Base-by-base conservation (phyloP, 2,329 filamentous ascomycete species). In the Aureobasidium sp. region DNA sequence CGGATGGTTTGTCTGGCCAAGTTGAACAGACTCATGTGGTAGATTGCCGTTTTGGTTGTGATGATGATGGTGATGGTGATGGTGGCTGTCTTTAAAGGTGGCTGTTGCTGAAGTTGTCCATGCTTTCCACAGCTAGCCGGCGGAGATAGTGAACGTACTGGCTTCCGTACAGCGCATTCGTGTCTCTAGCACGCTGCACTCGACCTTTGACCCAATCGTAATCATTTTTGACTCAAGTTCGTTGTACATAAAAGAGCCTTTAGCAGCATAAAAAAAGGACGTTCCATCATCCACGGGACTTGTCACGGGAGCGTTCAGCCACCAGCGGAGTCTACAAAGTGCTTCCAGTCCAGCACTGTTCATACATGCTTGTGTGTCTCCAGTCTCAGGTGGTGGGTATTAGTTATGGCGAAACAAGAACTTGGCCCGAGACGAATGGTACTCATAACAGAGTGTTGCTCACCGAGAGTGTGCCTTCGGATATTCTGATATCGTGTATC, bases 1-100 rank as follows among this genome's bases (percentile, higher is more conserved):
- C 58, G 27, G 35, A 54, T 43, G 25, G 58, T 54, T 38, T 53
- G 58, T 53, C 58, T 53, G 47, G 47, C 58, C 15, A 47, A 10
- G 8, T 3, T 51, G 49, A 54, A 46, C 37, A 60, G 49, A 46
- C 40, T 60, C 58, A 60, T 60, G 58, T 60, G 57, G 54, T 35
- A 11, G 33, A 4, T 38, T 37, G 4, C 27, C 27, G 27, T 27
- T 54, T 42, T 29, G 50, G 35, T 54, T 19, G 15, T 17, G 35
- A 27, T 42, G 37, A 33, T 57, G 40, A 15, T 55, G 13, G 17
- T 31, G 37, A 31, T 31, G 51, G 19, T 19, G 29, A 19, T 15
- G 29, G 6, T n/a, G n/a, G n/a, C n/a, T n/a, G n/a, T 37, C n/a
- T 29, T 46, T 6, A 29, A 27, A 31, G 17, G 51, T 55, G 51